Evolutionary conservation across 139 green algal genomes (phyloP).

Genomic region (Tetraselmis striata): DNA sequence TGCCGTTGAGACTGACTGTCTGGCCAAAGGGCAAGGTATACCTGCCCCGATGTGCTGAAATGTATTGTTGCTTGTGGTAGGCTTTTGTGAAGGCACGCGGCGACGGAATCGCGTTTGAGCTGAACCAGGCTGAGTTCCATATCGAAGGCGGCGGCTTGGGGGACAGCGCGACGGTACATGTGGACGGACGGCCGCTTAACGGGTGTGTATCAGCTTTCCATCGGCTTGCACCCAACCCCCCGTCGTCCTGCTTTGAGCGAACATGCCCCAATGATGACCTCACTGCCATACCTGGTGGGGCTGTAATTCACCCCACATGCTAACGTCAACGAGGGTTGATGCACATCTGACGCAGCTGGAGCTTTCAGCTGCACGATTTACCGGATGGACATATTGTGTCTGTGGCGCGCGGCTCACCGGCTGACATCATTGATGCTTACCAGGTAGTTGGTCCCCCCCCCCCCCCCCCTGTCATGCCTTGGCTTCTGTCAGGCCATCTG

Average conservation of each 20-base stretch:
- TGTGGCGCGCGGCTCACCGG: conserved; percentile 44
- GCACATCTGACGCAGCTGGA: conserved; percentile 19
- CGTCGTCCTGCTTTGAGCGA: too few species aligned
- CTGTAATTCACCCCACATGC: not conserved
- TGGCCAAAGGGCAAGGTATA: too few species aligned
- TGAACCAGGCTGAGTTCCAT: conserved; percentile 45
- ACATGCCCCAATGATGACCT: conserved; percentile 5
- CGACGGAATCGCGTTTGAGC: conserved; percentile 64
- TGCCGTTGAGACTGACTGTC: too few species aligned
- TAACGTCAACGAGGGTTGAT: not conserved
- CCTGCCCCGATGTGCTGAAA: too few species aligned
- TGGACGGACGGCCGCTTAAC: conserved; percentile 20
- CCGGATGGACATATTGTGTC: conserved; percentile 47
- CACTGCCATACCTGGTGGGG: not conserved
- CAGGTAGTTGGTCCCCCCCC: not conserved
- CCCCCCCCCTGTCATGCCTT: too few species aligned
- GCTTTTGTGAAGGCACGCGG: conserved; percentile 74
- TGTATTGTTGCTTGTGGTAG: conserved; percentile 17
- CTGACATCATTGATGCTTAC: conserved; percentile 41
- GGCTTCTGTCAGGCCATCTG: too few species aligned
- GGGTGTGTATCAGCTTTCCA: conserved; percentile 1
- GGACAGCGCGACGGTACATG: conserved; percentile 15
- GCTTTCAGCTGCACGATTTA: conserved; percentile 49
- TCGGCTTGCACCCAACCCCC: not conserved
- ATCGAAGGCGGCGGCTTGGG: conserved; percentile 10